phyloP scores from a whole-genome alignment of 352 stramenopile species.

The Detonula confervacea region DNA sequence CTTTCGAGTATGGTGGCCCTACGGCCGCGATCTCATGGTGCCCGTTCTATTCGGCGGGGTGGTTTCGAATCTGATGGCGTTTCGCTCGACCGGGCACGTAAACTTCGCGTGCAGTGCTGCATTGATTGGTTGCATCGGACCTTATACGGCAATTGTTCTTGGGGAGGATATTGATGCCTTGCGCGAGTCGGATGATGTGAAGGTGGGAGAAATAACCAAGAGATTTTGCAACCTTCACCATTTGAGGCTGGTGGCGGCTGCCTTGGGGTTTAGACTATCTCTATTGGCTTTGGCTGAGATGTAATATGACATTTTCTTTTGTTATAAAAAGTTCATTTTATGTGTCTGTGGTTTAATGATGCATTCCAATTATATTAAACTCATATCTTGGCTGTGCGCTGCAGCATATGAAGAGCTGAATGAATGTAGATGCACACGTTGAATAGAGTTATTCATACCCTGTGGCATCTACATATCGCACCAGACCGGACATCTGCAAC shows the following conservation, averaged over 20 bases:
- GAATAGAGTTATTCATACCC: too few species aligned
- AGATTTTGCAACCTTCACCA: slow-evolving; percentile 20
- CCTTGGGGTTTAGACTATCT: slow-evolving; percentile 1
- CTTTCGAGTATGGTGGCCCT: slow-evolving; percentile 16
- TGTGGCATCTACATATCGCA: too few species aligned
- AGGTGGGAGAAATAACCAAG: slow-evolving; percentile 4
- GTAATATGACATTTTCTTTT: slow-evolving; percentile 1
- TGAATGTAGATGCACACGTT: too few species aligned
- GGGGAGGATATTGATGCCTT: slow-evolving; percentile 13
- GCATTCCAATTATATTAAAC: too few species aligned
- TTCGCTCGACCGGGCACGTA: not conserved
- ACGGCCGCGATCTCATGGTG: slow-evolving; percentile 7
- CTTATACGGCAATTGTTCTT: slow-evolving; percentile 15
- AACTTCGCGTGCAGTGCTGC: not conserved
- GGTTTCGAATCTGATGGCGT: not conserved
- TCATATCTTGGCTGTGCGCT: too few species aligned
- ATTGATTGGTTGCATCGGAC: slow-evolving; percentile 15
- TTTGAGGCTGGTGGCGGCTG: slow-evolving; percentile 10
- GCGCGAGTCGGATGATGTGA: not conserved
- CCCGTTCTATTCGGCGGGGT: not conserved
- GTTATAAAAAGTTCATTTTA: too few species aligned
- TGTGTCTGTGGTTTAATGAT: too few species aligned
- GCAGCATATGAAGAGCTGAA: too few species aligned
- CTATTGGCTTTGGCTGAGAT: slow-evolving; percentile 9
- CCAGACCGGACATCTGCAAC: too few species aligned